A percentile compares a stretch with the other conserved stretches of the same genome.
These are phyloP conservation scores for Rhynchospora pubera DNA, from an alignment of 176 grass and related monocot genomes.

Conservation along the genomic window DNA sequence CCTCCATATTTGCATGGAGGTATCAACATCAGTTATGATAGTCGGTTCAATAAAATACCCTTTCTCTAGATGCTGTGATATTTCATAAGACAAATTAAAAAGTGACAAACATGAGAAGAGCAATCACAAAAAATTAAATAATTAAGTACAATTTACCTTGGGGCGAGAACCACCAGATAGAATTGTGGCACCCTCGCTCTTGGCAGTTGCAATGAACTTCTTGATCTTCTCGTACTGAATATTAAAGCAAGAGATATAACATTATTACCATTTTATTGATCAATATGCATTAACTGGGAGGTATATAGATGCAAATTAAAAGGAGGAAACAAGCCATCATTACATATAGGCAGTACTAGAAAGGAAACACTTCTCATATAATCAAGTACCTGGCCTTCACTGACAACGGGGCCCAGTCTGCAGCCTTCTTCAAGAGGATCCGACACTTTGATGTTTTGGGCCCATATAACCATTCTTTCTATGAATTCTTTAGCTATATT, in stretches of 20 bases:
- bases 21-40: conserved; percentile 75
- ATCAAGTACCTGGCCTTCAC: conserved; percentile 72
- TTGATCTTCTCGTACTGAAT: conserved; percentile 89
- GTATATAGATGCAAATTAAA: not conserved
- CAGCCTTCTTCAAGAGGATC: conserved; percentile 91
- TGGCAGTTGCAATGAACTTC: conserved; percentile 62
- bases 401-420: conserved; percentile 88
- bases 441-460: conserved; percentile 88
- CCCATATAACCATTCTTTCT: conserved; percentile 85
- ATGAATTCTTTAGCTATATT: conserved; percentile 77
- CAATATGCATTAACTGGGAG: not conserved
- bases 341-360: conserved; percentile 7
- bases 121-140: not conserved
- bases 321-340: not conserved
- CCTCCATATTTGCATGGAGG: conserved; percentile 99
- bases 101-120: not conserved
- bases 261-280: not conserved
- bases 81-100: not conserved
- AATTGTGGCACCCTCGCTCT: conserved; percentile 80
- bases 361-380: not conserved
- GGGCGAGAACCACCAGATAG: conserved; percentile 78
- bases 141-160: conserved; percentile 38
- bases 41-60: conserved; percentile 87
- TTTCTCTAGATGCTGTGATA: conserved; percentile 71
- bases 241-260: not conserved